These are phyloP conservation scores for Fusarium sp. DNA, from an alignment of 2,329 filamentous ascomycete species.

Conservation along the genomic window DNA sequence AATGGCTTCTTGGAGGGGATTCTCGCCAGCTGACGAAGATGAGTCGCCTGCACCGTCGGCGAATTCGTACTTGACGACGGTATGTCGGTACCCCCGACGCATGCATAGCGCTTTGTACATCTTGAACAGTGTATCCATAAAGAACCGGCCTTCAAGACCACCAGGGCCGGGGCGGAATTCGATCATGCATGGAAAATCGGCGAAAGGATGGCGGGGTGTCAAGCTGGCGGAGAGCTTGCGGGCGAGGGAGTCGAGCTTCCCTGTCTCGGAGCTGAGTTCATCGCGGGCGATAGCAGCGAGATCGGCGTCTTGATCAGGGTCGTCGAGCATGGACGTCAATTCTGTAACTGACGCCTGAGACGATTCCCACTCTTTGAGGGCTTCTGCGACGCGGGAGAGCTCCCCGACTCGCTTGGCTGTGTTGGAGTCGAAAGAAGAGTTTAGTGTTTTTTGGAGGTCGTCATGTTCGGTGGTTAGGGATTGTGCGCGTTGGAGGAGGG, in stretches of 20 bases:
- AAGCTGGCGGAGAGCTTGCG: constrained; percentile 79
- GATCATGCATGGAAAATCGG: constrained; percentile 87
- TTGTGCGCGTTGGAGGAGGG: constrained; percentile 71
- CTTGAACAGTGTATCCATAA: constrained; percentile 85
- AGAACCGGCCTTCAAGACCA: constrained; percentile 90
- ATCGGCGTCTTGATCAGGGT: constrained; percentile 70
- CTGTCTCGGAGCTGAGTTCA: constrained; percentile 77
- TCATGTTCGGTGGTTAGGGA: constrained; percentile 69
- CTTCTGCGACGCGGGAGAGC: constrained; percentile 67
- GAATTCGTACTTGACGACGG: constrained; percentile 83
- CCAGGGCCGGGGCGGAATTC: constrained; percentile 94
- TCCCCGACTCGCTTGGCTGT: constrained; percentile 72
- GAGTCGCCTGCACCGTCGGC: constrained; percentile 72
- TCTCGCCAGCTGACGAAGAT: constrained; percentile 69
- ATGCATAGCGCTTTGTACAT: constrained; percentile 91
- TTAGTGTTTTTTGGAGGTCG: constrained; percentile 64
- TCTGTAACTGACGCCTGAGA: constrained; percentile 66
- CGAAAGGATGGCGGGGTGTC: constrained; percentile 90
- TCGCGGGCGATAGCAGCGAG: constrained; percentile 83
- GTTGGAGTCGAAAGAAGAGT: constrained; percentile 66
- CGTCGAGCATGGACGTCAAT: constrained; percentile 63
- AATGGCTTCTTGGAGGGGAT: constrained; percentile 85
- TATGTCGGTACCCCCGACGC: constrained; percentile 73
- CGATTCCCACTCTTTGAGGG: constrained; percentile 70
- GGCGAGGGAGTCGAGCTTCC: constrained; percentile 72